Base-by-base conservation (phyloP, 2,329 filamentous ascomycete species). In the Sporothrix humicola region DNA sequence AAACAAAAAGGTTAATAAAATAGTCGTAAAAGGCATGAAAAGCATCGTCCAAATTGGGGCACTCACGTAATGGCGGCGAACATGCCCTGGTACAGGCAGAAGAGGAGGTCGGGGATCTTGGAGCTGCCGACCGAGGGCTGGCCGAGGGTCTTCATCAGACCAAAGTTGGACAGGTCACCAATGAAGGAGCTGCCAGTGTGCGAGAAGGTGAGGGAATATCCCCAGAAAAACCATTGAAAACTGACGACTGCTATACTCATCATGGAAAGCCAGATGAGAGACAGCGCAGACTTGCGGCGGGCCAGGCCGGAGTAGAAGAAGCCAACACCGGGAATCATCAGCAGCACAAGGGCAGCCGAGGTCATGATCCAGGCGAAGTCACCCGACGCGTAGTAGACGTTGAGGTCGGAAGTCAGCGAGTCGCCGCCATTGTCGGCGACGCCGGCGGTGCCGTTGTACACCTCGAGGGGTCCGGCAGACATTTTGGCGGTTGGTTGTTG, bases 141-240 rank as follows among this genome's bases (percentile, higher is more conserved):
- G 54, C 84, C 94, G 31, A 97, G 85, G 9, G 94, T 93, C 81
- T 93, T 88, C 83, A 87, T 92, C 78, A 97, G 88, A 48, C 93
- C 94, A 78, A 97, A 91, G 86, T 97, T 95, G 77, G 88, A 85
- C 66, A 97, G 86, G 77, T 94, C 88, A 63, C 94, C 94, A 75
- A 97, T 91, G 84, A 90, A 97, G 76, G 86, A 86, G 77, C 91
- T 92, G 73, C 93, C 93, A 26, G 89, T 89, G 82, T 94, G 93
- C 7, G 93, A 94, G 82, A 97, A 97, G 76, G 93, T 88, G 71
- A 97, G 85, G 12, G 92, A 95, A 82, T 95, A 97, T 66, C 94
- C 94, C 94, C 94, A 97, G 85, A 97, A 95, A 85, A 97, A 97
- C 94, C 94, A 97, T 80, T 97, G 93, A 83, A 97, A 97, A 69